A percentile compares a stretch with the other conserved stretches of the same genome.
These are phyloP conservation scores for Pseudogymnoascus sp. DNA, from an alignment of 2,329 filamentous ascomycete species.

Conservation along the genomic window DNA sequence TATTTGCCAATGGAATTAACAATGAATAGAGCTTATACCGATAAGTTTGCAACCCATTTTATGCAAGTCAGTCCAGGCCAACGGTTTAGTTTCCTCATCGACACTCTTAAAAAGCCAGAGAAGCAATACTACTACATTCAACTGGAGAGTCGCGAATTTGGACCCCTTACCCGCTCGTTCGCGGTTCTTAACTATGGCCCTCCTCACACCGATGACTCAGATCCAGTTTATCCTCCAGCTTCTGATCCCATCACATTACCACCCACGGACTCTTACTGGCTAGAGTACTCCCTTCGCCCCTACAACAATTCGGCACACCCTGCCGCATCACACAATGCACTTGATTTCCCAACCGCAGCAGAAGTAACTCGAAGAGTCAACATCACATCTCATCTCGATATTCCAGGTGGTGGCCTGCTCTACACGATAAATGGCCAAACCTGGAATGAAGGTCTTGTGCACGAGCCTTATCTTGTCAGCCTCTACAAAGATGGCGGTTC, in stretches of 20 bases:
- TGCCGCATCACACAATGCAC: constrained; percentile 7
- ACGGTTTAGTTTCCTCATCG: constrained; percentile 40
- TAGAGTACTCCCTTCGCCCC: constrained; percentile 29
- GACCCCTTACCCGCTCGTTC: constrained; percentile 31
- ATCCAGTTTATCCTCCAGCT: constrained; percentile 16
- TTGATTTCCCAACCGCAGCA: constrained; percentile 23
- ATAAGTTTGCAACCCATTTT: constrained; percentile 30
- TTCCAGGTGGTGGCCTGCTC: background rate
- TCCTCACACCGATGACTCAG: background rate
- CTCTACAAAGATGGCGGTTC: constrained; percentile 33
- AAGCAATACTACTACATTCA: constrained; percentile 34
- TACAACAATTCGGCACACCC: background rate
- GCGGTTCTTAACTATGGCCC: constrained; percentile 33
- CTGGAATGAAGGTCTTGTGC: constrained; percentile 27
- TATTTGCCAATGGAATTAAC: constrained; percentile 14
- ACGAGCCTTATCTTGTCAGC: constrained; percentile 36
- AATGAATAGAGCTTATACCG: constrained; percentile 30
- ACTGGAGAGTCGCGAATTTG: constrained; percentile 36
- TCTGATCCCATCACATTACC: constrained; percentile 21
- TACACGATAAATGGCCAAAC: constrained; percentile 28
- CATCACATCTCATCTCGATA: constrained; percentile 23
- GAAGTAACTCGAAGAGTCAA: constrained; percentile 31
- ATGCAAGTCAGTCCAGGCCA: constrained; percentile 42
- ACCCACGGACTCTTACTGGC: constrained; percentile 21
- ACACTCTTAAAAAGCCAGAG: constrained; percentile 31